Evolutionary conservation across 768 basidiomycete genomes (phyloP).

Genomic region (Omphalotus guepiniiformis): DNA sequence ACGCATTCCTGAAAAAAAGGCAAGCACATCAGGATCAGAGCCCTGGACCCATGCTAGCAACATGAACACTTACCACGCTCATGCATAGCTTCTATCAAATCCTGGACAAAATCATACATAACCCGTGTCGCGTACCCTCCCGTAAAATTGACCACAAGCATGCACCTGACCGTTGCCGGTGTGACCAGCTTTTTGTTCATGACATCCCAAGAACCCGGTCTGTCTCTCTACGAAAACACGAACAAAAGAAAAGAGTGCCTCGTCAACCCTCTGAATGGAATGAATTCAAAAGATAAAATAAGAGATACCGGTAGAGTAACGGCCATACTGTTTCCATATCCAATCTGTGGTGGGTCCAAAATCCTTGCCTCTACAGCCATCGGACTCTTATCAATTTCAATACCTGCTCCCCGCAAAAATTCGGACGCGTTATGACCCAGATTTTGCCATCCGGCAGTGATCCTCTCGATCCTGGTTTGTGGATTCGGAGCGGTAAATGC

Average conservation of each 20-base stretch:
- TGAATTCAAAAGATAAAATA: too few relatives aligned
- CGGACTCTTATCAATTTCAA: constrained; percentile 28
- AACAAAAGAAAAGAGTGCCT: not conserved
- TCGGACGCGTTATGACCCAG: constrained; percentile 34
- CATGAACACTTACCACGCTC: too few relatives aligned
- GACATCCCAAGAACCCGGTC: constrained; percentile 28
- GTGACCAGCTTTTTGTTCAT: constrained; percentile 25
- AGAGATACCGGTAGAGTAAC: not conserved
- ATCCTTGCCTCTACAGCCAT: constrained; percentile 31
- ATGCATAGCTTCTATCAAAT: too few relatives aligned
- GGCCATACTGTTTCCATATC: constrained; percentile 18
- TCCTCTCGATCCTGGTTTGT: constrained; percentile 16
- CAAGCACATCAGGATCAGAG: too few relatives aligned
- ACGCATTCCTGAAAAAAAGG: too few relatives aligned
- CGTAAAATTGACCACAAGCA: too few relatives aligned
- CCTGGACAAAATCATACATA: too few relatives aligned
- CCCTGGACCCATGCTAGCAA: too few relatives aligned
- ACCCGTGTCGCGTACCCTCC: too few relatives aligned
- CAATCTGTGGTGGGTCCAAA: constrained; percentile 28
- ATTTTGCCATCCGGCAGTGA: constrained; percentile 25
- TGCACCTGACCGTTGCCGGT: too few relatives aligned
- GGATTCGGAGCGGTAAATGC: constrained; percentile 24
- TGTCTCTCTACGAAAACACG: constrained; percentile 4
- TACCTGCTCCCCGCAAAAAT: constrained; percentile 37
- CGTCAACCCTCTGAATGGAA: not conserved